These are phyloP conservation scores for Cytospora piceicola DNA, from an alignment of 2,329 filamentous ascomycete genomes.

Conservation along the genomic window DNA sequence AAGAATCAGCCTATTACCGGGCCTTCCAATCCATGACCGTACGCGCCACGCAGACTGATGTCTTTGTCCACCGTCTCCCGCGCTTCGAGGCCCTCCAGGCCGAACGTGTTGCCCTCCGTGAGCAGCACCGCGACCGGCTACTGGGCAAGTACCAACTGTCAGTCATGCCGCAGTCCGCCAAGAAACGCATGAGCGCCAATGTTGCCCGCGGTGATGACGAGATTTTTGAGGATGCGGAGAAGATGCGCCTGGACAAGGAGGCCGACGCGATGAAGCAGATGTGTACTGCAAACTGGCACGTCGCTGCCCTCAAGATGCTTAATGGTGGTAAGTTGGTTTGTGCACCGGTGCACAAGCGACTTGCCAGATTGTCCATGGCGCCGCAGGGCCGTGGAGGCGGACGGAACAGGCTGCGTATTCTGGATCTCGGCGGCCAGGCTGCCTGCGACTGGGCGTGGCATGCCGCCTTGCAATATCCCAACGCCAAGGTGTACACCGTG, in stretches of 20 bases:
- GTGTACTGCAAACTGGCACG: constrained; percentile 63
- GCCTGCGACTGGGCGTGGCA: constrained; percentile 97
- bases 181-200: constrained; percentile 72
- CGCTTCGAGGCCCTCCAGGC: constrained; percentile 90
- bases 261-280: constrained; percentile 77
- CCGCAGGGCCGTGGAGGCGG: constrained; percentile 44
- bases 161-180: constrained; percentile 68
- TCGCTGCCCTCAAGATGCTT: constrained; percentile 62
- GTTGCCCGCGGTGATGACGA: constrained; percentile 73
- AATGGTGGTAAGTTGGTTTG: constrained; percentile 68
- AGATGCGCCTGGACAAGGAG: constrained; percentile 73
- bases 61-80: constrained; percentile 81
- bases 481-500: constrained; percentile 85
- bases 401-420: constrained; percentile 57
- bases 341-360: constrained; percentile 65
- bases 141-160: constrained; percentile 83
- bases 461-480: constrained; percentile 81
- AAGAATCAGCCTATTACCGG: constrained; percentile 83
- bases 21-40: constrained; percentile 79
- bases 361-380: constrained; percentile 58
- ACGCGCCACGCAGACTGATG: constrained; percentile 69
- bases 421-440: constrained; percentile 84
- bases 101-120: constrained; percentile 73
- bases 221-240: constrained; percentile 64
- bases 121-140: constrained; percentile 78